These are phyloP conservation scores for Viridothelium virens DNA, from an alignment of 495 filamentous ascomycete genomes.

Conservation along the genomic window DNA sequence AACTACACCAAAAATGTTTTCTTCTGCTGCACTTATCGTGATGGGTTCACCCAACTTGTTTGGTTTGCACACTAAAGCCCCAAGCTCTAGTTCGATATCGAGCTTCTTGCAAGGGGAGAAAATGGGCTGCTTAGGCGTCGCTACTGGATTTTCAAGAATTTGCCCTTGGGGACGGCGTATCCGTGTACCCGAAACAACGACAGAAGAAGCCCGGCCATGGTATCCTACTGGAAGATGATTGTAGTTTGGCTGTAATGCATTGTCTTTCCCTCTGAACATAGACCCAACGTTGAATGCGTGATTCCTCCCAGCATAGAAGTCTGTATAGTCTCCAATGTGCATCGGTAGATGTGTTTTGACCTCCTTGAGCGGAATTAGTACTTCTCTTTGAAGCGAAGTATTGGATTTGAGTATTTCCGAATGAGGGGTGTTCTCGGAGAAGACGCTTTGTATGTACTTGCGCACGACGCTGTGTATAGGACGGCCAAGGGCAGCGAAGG, in stretches of 20 bases:
- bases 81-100: constrained; percentile 85
- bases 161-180: constrained; percentile 76
- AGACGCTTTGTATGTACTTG: constrained; percentile 62
- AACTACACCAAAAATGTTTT: constrained; percentile 78
- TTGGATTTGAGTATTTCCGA: constrained; percentile 54
- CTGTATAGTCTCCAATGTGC: constrained; percentile 89
- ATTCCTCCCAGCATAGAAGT: constrained; percentile 90
- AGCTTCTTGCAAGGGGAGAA: constrained; percentile 59
- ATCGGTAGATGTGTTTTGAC: constrained; percentile 75
- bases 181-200: constrained; percentile 39
- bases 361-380: constrained; percentile 47
- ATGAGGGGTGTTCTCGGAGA: constrained; percentile 53
- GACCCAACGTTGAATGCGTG: constrained; percentile 78
- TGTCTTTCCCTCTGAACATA: constrained; percentile 73
- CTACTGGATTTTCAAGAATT: constrained; percentile 58
- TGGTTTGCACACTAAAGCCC: constrained; percentile 63
- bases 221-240: constrained; percentile 80
- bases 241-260: constrained; percentile 85
- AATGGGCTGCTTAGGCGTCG: constrained; percentile 51
- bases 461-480: constrained; percentile 65
- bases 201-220: constrained; percentile 36
- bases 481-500: constrained; percentile 71
- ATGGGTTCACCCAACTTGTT: constrained; percentile 56
- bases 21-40: constrained; percentile 56
- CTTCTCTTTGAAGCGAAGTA: constrained; percentile 42